Conservation (phyloP, 306 rosid genomes). For the Cyamopsis tetragonoloba region DNA sequence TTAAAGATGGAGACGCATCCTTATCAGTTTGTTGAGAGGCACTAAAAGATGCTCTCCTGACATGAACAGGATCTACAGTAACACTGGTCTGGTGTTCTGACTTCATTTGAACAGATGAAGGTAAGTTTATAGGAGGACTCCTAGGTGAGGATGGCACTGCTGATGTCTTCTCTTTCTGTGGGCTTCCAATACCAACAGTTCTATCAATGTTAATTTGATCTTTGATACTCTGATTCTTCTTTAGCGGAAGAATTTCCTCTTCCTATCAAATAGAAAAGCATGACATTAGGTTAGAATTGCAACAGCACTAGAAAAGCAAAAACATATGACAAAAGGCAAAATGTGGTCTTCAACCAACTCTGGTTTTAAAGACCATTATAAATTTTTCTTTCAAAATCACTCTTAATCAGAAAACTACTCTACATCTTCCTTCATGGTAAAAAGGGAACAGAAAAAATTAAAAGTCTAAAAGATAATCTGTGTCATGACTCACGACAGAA, state of each 20-base stretch:
- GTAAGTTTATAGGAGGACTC: constrained; percentile 48
- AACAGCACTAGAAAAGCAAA: neutral
- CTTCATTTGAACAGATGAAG: constrained; percentile 36
- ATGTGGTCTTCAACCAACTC: neutral
- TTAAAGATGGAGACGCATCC: constrained; percentile 38
- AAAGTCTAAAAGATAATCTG: neutral
- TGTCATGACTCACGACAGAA: neutral
- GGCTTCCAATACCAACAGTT: constrained; percentile 48
- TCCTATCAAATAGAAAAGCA: constrained; percentile 47
- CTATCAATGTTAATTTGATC: constrained; percentile 54
- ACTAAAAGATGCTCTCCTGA: constrained; percentile 43
- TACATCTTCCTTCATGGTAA: neutral
- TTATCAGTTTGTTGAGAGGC: constrained; percentile 45
- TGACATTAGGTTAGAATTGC: constrained; percentile 18
- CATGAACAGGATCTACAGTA: constrained; percentile 40
- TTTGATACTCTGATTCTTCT: constrained; percentile 51
- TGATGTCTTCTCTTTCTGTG: constrained; percentile 51
- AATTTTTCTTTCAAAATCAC: neutral
- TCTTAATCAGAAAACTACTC: constrained; percentile 1
- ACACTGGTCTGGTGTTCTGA: constrained; percentile 37
- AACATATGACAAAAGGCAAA: constrained; percentile 15
- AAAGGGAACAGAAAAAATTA: neutral
- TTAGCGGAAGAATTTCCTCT: constrained; percentile 42
- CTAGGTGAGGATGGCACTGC: constrained; percentile 53
- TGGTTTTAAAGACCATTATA: neutral